Evolutionary conservation across 2,329 filamentous ascomycete species (phyloP).

Genomic region (Ceratocystis diversiconidia): DNA sequence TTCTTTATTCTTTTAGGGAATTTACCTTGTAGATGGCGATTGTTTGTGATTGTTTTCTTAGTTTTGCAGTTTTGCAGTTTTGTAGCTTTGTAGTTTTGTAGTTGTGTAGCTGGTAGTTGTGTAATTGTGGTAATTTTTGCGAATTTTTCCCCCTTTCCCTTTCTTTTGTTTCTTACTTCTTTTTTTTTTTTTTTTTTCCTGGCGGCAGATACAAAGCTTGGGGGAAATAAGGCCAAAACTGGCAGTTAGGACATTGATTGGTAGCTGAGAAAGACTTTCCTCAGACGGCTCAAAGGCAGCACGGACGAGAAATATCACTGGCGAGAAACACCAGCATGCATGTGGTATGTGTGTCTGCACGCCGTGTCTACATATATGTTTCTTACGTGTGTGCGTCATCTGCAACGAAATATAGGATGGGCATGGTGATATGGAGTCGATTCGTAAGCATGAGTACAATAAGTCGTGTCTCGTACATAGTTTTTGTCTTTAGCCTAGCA

Average conservation of each 20-base stretch:
- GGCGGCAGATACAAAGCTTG: not conserved
- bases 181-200: not conserved
- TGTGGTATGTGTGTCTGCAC: not conserved
- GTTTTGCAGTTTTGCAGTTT: too few species aligned
- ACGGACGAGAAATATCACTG: constrained; percentile 1
- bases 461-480: not conserved
- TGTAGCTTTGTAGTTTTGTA: too few species aligned
- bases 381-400: not conserved
- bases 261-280: not conserved
- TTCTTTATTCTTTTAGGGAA: not conserved
- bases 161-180: not conserved
- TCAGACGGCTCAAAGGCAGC: not conserved
- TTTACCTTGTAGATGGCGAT: too few species aligned
- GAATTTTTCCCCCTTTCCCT: not conserved
- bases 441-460: not conserved
- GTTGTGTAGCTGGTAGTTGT: too few species aligned
- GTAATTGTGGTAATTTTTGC: not conserved
- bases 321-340: not conserved
- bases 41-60: too few species aligned
- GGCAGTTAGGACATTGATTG: not conserved
- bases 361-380: not conserved
- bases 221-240: not conserved
- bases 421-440: not conserved
- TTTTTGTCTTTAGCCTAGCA: too few species aligned
- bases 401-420: not conserved